A percentile compares a stretch with the other conserved stretches of the same genome.
Evolutionary conservation across 108 stramenopile species (phyloP).

Genomic region (Pseudonitzschia multiseries): DNA sequence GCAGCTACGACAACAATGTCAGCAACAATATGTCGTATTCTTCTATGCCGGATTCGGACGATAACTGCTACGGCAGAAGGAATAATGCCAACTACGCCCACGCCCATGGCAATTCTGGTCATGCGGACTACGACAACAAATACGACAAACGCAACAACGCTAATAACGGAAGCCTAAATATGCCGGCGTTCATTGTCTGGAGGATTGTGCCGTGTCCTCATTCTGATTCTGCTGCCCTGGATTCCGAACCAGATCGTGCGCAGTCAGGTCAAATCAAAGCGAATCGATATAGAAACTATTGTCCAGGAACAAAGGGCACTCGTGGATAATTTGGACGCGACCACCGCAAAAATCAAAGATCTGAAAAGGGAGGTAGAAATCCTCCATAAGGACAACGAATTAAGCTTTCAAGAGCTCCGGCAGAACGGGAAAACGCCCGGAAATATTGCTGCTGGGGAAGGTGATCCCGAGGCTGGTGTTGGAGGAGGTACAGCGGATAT

Average conservation of each 20-base stretch:
- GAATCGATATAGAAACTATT: neutral
- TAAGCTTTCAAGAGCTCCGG: conserved; percentile 11
- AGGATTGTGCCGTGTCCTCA: conserved; percentile 5
- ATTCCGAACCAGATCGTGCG: conserved; percentile 10
- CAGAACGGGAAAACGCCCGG: conserved; percentile 8
- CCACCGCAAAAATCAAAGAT: conserved; percentile 5
- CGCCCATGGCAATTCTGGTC: neutral
- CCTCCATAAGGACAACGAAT: conserved; percentile 16
- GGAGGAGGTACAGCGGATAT: neutral
- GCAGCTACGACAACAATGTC: neutral
- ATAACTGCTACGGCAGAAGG: neutral
- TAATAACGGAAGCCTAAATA: neutral
- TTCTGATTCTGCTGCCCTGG: conserved; percentile 7
- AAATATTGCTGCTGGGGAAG: conserved; percentile 2
- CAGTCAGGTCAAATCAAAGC: neutral
- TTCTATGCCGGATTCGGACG: neutral
- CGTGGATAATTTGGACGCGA: conserved; percentile 4
- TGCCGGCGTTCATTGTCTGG: neutral
- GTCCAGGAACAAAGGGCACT: conserved; percentile 7
- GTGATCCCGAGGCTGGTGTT: neutral
- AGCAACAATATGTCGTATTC: neutral
- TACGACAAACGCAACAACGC: neutral
- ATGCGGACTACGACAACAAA: neutral
- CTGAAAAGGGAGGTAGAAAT: conserved; percentile 12
- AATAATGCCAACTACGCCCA: neutral